Percentiles rank a stretch among this genome's conserved stretches.
Conservation (phyloP, 371 early-diverging fungal species). For the Capillidium heterosporum region DNA sequence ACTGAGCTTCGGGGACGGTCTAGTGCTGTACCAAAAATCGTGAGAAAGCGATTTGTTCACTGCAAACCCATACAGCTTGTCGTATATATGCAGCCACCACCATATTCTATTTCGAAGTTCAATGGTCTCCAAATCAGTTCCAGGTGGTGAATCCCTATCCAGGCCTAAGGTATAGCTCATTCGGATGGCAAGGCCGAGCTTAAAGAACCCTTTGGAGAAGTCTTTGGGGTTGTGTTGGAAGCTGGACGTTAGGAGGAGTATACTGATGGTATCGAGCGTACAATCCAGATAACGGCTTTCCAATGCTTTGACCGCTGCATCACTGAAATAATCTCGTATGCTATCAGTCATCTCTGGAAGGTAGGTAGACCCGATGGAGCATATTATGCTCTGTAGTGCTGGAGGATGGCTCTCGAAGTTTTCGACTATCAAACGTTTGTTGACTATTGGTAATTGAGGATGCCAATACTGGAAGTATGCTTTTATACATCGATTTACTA, state of each 20-base stretch:
- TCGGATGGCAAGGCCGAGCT: too few relatives aligned
- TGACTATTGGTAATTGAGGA: not conserved
- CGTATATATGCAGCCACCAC: too few relatives aligned
- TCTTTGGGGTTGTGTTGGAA: not conserved
- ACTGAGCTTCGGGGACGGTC: too few relatives aligned
- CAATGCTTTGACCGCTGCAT: not conserved
- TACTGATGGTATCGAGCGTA: not conserved
- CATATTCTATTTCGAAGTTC: too few relatives aligned
- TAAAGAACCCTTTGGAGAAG: not conserved
- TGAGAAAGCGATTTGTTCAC: too few relatives aligned
- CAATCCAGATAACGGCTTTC: not conserved
- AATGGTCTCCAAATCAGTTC: too few relatives aligned
- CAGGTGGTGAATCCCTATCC: too few relatives aligned
- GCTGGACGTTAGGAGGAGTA: not conserved
- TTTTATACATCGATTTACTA: slow-evolving; percentile 12
- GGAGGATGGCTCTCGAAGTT: not conserved
- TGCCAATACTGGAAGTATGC: not conserved
- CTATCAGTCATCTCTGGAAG: not conserved
- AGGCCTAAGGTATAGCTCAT: too few relatives aligned
- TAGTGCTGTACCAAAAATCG: too few relatives aligned
- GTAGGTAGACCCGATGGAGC: not conserved
- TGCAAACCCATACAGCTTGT: too few relatives aligned
- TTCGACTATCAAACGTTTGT: not conserved
- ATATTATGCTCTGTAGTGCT: not conserved
- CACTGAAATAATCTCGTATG: not conserved